phyloP scores from a whole-genome alignment of 2,329 filamentous ascomycete genomes.

The Penicillium sp. region DNA sequence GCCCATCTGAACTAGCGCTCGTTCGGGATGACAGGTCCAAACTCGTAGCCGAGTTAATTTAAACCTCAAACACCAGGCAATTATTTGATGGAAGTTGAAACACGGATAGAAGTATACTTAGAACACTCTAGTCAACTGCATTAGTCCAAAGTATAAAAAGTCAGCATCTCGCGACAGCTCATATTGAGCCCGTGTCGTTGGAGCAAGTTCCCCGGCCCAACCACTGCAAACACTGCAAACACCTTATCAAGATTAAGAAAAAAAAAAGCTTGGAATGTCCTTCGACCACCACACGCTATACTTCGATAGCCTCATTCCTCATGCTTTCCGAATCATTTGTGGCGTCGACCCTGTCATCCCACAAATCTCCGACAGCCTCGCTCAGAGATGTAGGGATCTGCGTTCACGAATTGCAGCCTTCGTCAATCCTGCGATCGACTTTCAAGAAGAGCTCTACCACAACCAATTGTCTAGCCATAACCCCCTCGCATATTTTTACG shows the following conservation, averaged over 20 bases:
- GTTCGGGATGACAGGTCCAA: constrained; percentile 16
- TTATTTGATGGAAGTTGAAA: constrained; percentile 13
- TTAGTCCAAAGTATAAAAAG: not conserved
- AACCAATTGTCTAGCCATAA: constrained; percentile 77
- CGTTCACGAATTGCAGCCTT: constrained; percentile 77
- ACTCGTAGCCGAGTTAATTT: not conserved
- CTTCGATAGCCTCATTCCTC: constrained; percentile 25
- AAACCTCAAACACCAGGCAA: not conserved
- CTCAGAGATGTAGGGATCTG: constrained; percentile 85
- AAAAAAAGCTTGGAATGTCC: constrained; percentile 21
- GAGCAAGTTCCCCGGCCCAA: not conserved
- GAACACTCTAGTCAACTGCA: not conserved
- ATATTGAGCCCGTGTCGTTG: not conserved
- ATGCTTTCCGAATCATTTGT: constrained; percentile 55
- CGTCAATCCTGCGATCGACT: constrained; percentile 70
- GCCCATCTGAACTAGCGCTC: not conserved
- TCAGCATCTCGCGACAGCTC: not conserved
- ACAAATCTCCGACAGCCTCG: constrained; percentile 47
- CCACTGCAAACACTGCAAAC: constrained; percentile 39
- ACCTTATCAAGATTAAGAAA: constrained; percentile 26
- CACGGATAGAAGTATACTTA: not conserved
- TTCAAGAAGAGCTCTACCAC: constrained; percentile 93
- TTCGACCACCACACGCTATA: constrained; percentile 15
- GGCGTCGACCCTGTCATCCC: constrained; percentile 46
- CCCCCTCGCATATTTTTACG: constrained; percentile 80